These are phyloP conservation scores for Trichoderma virens DNA, from an alignment of 495 filamentous ascomycete genomes.

Conservation along the genomic window DNA sequence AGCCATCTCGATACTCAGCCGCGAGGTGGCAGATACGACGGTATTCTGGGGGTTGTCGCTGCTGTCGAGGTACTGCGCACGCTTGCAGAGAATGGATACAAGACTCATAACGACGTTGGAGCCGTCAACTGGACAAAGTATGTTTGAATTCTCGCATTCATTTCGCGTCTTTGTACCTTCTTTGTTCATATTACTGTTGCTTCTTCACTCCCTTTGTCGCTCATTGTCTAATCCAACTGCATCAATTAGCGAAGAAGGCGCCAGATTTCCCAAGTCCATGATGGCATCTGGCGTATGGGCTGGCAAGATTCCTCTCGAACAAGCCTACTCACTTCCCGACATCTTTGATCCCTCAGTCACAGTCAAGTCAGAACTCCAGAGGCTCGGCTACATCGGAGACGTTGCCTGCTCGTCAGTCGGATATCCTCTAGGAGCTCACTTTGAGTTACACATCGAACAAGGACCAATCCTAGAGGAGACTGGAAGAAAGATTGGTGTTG, in stretches of 20 bases:
- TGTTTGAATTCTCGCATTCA: slow-evolving; percentile 19
- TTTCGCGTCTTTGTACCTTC: neutral
- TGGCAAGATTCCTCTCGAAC: slow-evolving; percentile 52
- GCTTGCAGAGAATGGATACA: slow-evolving; percentile 59
- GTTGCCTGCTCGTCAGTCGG: slow-evolving; percentile 36
- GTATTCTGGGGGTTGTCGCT: slow-evolving; percentile 65
- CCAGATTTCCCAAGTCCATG: slow-evolving; percentile 74
- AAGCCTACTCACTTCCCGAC: slow-evolving; percentile 53
- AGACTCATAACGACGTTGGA: slow-evolving; percentile 63
- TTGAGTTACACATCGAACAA: slow-evolving; percentile 81
- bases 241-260: slow-evolving; percentile 56
- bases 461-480: slow-evolving; percentile 60
- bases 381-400: slow-evolving; percentile 61
- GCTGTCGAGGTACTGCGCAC: slow-evolving; percentile 64
- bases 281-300: slow-evolving; percentile 71
- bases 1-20: slow-evolving; percentile 76
- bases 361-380: slow-evolving; percentile 59
- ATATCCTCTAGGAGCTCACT: slow-evolving; percentile 70
- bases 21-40: slow-evolving; percentile 67
- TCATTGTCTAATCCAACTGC: neutral
- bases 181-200: neutral
- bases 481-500: slow-evolving; percentile 58
- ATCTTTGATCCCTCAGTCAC: slow-evolving; percentile 46
- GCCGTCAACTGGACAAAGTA: slow-evolving; percentile 77
- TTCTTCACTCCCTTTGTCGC: neutral